Evolutionary conservation across 169 alveolate species (phyloP).

Genomic region (Eimeria sp.): DNA sequence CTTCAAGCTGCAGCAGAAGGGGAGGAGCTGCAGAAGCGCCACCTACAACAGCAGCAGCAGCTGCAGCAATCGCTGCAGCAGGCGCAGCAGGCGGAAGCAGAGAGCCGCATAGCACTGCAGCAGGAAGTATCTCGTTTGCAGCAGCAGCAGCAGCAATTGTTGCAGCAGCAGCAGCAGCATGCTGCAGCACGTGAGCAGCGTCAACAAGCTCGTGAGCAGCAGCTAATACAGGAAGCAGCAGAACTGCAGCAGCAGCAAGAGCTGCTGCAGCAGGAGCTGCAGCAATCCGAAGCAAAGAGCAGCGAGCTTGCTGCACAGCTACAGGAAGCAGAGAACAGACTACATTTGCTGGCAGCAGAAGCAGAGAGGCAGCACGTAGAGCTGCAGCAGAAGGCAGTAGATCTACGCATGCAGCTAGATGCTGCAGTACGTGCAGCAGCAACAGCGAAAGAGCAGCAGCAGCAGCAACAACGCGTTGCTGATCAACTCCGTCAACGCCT

Average conservation of each 20-base stretch:
- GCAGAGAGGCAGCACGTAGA: slow-evolving; percentile 40
- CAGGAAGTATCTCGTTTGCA: slow-evolving; percentile 35
- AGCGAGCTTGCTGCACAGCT: slow-evolving; percentile 3
- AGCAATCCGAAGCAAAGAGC: slow-evolving; percentile 4
- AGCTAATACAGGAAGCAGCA: not conserved
- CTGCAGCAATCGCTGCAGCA: slow-evolving; percentile 70
- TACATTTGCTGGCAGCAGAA: not conserved
- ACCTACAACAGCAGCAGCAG: slow-evolving; percentile 54
- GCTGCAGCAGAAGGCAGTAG: slow-evolving; percentile 30
- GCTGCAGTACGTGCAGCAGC: slow-evolving; percentile 45
- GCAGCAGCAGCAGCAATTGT: slow-evolving; percentile 59
- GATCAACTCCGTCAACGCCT: slow-evolving; percentile 20
- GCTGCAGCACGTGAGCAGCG: slow-evolving; percentile 24
- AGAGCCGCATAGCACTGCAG: slow-evolving; percentile 48
- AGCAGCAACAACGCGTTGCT: slow-evolving; percentile 56
- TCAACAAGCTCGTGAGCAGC: slow-evolving; percentile 25
- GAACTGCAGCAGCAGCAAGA: slow-evolving; percentile 36
- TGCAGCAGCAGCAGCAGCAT: slow-evolving; percentile 65
- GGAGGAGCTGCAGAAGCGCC: slow-evolving; percentile 51
- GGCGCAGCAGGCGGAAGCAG: slow-evolving; percentile 72
- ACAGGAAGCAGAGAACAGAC: slow-evolving; percentile 20
- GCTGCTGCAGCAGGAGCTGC: slow-evolving; percentile 72
- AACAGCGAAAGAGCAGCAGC: slow-evolving; percentile 29
- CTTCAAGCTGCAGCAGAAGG: slow-evolving; percentile 61
- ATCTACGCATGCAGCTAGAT: slow-evolving; percentile 58